Percentiles rank a stretch among this genome's conserved stretches.
Conservation (phyloP, 176 grass and related monocot genomes). For the Secale cereale region DNA sequence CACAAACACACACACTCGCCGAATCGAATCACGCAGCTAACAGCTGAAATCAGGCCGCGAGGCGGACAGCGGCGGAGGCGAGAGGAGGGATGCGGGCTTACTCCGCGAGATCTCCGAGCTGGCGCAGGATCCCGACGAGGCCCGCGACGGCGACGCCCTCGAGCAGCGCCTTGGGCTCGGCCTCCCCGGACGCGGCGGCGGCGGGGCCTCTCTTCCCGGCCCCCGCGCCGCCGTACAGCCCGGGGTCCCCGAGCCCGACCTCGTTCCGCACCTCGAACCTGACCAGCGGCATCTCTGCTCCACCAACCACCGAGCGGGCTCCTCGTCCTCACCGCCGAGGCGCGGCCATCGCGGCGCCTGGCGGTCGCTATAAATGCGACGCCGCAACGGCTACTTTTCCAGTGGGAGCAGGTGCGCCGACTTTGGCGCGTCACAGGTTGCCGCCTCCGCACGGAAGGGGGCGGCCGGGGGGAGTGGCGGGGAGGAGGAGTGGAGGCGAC, state of each 20-base stretch:
- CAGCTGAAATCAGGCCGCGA: not conserved
- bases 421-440: slow-evolving; percentile 37
- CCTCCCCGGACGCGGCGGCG: slow-evolving; percentile 25
- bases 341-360: not conserved
- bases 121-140: slow-evolving; percentile 95
- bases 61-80: not conserved
- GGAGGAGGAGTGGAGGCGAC: not conserved
- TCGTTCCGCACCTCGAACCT: slow-evolving; percentile 93
- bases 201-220: not conserved
- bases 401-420: slow-evolving; percentile 33
- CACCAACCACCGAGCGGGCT: not conserved
- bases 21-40: not conserved
- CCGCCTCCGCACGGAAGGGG: slow-evolving; percentile 59
- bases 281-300: slow-evolving; percentile 69
- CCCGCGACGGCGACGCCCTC: slow-evolving; percentile 95
- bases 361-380: slow-evolving; percentile 16
- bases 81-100: slow-evolving; percentile 15
- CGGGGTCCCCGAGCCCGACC: slow-evolving; percentile 77
- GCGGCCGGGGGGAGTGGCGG: not conserved
- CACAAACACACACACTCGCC: not conserved
- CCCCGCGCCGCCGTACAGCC: slow-evolving; percentile 48
- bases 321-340: slow-evolving; percentile 20
- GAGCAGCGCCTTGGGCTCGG: slow-evolving; percentile 83
- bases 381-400: slow-evolving; percentile 30
- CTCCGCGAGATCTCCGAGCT: slow-evolving; percentile 98